A percentile compares a stretch with the other conserved stretches of the same genome.
Conservation (phyloP, 2,329 filamentous ascomycete genomes). For the Dryadomyces quercivorus region DNA sequence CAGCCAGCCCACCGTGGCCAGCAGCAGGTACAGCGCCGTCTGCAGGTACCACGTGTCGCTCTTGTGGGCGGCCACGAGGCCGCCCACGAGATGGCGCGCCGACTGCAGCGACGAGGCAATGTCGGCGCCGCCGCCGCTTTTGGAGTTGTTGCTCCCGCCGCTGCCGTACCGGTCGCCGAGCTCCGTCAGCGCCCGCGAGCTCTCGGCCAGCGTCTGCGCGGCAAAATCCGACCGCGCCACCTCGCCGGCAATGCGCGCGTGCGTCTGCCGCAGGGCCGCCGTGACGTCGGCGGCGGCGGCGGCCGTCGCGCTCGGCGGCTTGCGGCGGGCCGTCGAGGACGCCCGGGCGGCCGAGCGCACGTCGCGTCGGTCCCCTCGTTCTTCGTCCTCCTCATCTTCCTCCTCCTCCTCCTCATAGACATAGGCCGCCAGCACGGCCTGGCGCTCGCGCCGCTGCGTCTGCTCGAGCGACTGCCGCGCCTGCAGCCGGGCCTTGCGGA, state of each 20-base stretch:
- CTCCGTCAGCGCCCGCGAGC: slow-evolving; percentile 67
- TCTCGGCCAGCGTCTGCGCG: slow-evolving; percentile 75
- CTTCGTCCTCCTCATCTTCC: slow-evolving; percentile 16
- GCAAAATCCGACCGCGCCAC: slow-evolving; percentile 80
- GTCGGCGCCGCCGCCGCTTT: slow-evolving; percentile 66
- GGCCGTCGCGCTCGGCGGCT: slow-evolving; percentile 32
- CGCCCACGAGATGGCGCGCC: slow-evolving; percentile 63
- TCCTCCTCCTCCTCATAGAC: slow-evolving; percentile 16
- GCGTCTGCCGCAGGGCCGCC: slow-evolving; percentile 67
- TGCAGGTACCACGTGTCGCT: slow-evolving; percentile 97
- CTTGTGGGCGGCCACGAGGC: slow-evolving; percentile 78
- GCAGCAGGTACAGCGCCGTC: slow-evolving; percentile 72
- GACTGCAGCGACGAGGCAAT: slow-evolving; percentile 66
- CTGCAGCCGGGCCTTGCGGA: slow-evolving; percentile 69
- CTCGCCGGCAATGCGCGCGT: slow-evolving; percentile 75
- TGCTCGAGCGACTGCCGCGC: slow-evolving; percentile 64
- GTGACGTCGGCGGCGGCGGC: slow-evolving; percentile 72
- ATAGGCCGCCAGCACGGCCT: slow-evolving; percentile 59
- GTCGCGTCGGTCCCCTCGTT: slow-evolving; percentile 1
- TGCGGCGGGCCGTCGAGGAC: slow-evolving; percentile 13
- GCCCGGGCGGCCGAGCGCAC: slow-evolving; percentile 10
- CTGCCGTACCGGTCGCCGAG: slow-evolving; percentile 71
- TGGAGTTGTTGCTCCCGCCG: slow-evolving; percentile 54
- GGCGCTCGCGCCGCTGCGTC: slow-evolving; percentile 64
- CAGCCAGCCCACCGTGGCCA: slow-evolving; percentile 71